A percentile compares a stretch with the other conserved stretches of the same genome.
Conservation (phyloP, 2,329 filamentous ascomycete genomes). For the Rutstroemia sp. region DNA sequence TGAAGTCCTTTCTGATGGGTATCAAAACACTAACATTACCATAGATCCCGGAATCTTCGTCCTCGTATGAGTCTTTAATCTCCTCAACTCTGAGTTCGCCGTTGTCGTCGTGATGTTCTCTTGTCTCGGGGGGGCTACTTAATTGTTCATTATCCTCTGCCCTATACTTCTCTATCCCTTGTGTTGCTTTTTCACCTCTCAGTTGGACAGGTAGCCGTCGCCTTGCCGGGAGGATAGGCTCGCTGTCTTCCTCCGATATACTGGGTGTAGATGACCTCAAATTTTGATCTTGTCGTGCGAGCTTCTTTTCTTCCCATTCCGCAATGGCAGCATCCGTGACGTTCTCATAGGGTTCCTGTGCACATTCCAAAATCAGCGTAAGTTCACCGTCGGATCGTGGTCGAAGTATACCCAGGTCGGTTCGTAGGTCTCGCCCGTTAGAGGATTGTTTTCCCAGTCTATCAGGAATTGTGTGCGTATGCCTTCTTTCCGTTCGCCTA, state of each 20-base stretch:
- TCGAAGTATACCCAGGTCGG: conserved; percentile 43
- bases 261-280: background rate
- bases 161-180: background rate
- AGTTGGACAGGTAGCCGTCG: conserved; percentile 7
- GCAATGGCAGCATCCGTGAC: conserved; percentile 5
- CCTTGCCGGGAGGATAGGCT: conserved; percentile 16
- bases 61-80: conserved; percentile 24
- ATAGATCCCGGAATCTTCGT: conserved; percentile 10
- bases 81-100: conserved; percentile 7
- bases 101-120: background rate
- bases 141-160: background rate
- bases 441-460: conserved; percentile 48
- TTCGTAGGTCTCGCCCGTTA: conserved; percentile 39
- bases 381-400: background rate
- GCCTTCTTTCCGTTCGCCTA: conserved; percentile 12
- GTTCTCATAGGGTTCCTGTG: conserved; percentile 22
- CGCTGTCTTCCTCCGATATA: conserved; percentile 11
- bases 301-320: conserved; percentile 6
- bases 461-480: conserved; percentile 39
- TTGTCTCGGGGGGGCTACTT: conserved; percentile 2
- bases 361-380: background rate
- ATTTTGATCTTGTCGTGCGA: background rate
- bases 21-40: conserved; percentile 12
- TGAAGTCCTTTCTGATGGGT: conserved; percentile 12
- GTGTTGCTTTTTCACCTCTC: background rate